Evolutionary conservation across 1,284 basidiomycete genomes (phyloP).

Genomic region (Mycosarcoma mackinlayi): DNA sequence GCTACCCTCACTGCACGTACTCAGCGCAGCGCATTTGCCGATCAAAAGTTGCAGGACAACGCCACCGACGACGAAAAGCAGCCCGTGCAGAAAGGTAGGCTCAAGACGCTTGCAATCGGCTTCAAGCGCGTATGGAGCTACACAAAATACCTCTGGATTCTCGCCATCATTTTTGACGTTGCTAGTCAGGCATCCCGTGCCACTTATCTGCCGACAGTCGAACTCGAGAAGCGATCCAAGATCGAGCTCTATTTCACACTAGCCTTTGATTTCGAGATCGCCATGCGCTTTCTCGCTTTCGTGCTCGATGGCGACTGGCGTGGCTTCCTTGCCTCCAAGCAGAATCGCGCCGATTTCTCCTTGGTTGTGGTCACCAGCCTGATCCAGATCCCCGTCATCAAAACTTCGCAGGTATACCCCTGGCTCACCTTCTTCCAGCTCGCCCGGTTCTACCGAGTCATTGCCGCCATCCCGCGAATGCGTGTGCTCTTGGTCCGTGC

Average conservation of each 20-base stretch:
- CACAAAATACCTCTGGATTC: constrained; percentile 71
- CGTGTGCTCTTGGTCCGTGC: constrained; percentile 72
- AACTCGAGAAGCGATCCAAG: constrained; percentile 66
- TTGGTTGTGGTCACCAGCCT: constrained; percentile 83
- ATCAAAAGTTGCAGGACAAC: constrained; percentile 63
- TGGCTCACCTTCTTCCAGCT: constrained; percentile 95
- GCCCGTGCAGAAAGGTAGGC: constrained; percentile 13
- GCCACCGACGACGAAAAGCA: constrained; percentile 19
- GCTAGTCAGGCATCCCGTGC: constrained; percentile 82
- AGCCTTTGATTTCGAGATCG: constrained; percentile 88
- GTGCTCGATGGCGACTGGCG: constrained; percentile 85
- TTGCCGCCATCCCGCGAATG: constrained; percentile 88
- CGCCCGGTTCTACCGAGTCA: constrained; percentile 90
- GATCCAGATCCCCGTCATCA: constrained; percentile 86
- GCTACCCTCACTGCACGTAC: constrained; percentile 88
- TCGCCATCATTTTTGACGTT: constrained; percentile 74
- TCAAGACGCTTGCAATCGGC: constrained; percentile 53
- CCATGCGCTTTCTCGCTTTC: constrained; percentile 75
- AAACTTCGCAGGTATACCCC: constrained; percentile 76
- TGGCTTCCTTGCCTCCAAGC: constrained; percentile 76
- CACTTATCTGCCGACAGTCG: constrained; percentile 66
- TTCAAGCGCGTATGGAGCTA: constrained; percentile 63
- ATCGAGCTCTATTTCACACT: constrained; percentile 84
- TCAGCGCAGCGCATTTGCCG: constrained; percentile 90
- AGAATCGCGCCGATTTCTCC: constrained; percentile 83